Conservation (phyloP, 2,329 filamentous ascomycete species). For the Xylaria sp. region DNA sequence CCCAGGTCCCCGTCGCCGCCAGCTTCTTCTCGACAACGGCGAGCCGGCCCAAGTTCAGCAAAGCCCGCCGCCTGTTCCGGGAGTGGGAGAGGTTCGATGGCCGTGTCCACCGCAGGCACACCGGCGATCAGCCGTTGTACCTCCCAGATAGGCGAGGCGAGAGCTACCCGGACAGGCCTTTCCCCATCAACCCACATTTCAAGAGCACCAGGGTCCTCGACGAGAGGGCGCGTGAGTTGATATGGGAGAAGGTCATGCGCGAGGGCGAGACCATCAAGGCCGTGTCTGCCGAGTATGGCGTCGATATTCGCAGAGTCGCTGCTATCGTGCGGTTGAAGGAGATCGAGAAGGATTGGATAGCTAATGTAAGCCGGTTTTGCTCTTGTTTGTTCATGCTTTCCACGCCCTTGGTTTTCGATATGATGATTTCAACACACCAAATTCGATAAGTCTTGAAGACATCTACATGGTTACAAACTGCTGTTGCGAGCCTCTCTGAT, state of each 20-base stretch:
- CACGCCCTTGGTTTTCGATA: conserved; percentile 42
- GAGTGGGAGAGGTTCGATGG: conserved; percentile 41
- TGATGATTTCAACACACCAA: conserved; percentile 75
- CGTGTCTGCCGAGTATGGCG: conserved; percentile 79
- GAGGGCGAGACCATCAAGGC: conserved; percentile 76
- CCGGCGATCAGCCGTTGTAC: conserved; percentile 37
- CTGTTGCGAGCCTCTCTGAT: conserved; percentile 82
- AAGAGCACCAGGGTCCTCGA: conserved; percentile 77
- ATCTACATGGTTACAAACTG: conserved; percentile 84
- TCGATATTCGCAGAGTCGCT: conserved; percentile 85
- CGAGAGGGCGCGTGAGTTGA: conserved; percentile 76
- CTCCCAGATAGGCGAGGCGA: not conserved
- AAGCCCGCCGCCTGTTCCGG: conserved; percentile 42
- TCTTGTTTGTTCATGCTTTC: not conserved
- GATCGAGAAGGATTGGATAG: conserved; percentile 81
- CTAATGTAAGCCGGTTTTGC: conserved; percentile 71
- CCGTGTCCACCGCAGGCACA: conserved; percentile 27
- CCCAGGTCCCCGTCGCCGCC: conserved; percentile 33
- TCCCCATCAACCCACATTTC: conserved; percentile 79
- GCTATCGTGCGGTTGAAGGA: conserved; percentile 88
- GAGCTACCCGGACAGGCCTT: conserved; percentile 60
- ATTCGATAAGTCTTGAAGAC: conserved; percentile 99
- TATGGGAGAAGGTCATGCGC: conserved; percentile 76
- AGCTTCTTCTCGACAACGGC: conserved; percentile 50
- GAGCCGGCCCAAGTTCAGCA: conserved; percentile 41